Percentiles rank a stretch among this genome's conserved stretches.
Evolutionary conservation across 192 early-diverging fungal species (phyloP).

Genomic region (Linnemannia zychae): DNA sequence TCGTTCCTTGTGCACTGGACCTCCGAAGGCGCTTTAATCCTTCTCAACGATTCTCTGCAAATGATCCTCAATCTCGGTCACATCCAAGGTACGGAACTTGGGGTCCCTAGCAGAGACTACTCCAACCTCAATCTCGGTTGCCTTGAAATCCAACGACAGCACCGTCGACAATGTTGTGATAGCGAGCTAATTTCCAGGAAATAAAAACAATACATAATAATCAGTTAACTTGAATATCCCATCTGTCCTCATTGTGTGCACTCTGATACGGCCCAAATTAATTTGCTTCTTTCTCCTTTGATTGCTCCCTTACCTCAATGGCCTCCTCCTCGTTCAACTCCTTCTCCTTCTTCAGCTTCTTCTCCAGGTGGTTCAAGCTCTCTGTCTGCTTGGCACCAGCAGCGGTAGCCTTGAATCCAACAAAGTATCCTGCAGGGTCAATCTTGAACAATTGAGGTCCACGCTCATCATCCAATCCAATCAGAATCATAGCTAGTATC

Average conservation of each 20-base stretch:
- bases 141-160: conserved; percentile 95
- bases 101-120: conserved; percentile 83
- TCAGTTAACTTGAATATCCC: not conserved
- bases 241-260: too few species aligned
- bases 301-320: conserved; percentile 87
- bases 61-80: conserved; percentile 90
- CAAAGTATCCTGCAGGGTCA: conserved; percentile 98
- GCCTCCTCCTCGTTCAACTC: conserved; percentile 87
- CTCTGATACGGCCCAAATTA: too few species aligned
- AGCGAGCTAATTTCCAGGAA: conserved; percentile 73
- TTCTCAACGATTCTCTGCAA: conserved; percentile 89
- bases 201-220: not conserved
- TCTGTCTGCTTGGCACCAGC: conserved; percentile 97
- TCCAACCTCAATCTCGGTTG: conserved; percentile 95
- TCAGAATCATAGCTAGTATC: conserved; percentile 94
- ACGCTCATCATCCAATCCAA: conserved; percentile 95
- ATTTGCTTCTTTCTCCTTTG: too few species aligned
- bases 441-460: conserved; percentile 98
- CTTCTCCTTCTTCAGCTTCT: conserved; percentile 96
- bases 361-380: conserved; percentile 96
- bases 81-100: conserved; percentile 82
- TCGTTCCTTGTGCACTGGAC: not conserved
- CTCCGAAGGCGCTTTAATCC: conserved; percentile 67
- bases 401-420: conserved; percentile 95
- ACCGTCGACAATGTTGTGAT: conserved; percentile 94